Conservation (phyloP, 805 yeast species). For the Yamadazyma kitorensis region DNA sequence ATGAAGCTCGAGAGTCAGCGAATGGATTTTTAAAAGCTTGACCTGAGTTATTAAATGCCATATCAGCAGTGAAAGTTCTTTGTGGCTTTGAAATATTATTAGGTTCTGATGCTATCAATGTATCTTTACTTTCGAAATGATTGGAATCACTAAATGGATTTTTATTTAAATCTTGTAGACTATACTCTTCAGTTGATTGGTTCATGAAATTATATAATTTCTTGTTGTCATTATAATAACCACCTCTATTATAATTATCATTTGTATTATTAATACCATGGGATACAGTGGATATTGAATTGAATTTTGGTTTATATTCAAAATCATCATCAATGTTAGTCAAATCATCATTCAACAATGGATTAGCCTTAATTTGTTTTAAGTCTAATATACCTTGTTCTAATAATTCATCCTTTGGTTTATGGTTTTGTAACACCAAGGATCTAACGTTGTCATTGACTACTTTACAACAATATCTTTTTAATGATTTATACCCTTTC, state of each 20-base stretch:
- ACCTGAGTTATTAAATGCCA: too few relatives aligned
- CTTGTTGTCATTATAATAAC: constrained; percentile 16
- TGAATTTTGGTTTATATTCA: constrained; percentile 7
- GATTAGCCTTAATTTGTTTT: constrained; percentile 23
- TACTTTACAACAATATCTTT: constrained; percentile 58
- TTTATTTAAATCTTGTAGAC: constrained; percentile 7
- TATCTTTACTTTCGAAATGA: constrained; percentile 6
- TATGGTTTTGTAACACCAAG: constrained; percentile 44
- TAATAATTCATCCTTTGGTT: constrained; percentile 31
- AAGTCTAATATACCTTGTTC: constrained; percentile 27
- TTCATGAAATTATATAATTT: constrained; percentile 12
- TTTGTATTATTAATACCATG: background rate
- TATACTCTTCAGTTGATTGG: constrained; percentile 2
- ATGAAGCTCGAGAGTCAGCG: constrained; percentile 1
- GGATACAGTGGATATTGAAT: background rate
- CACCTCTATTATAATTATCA: constrained; percentile 1
- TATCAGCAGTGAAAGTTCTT: constrained; percentile 1
- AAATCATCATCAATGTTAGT: constrained; percentile 8
- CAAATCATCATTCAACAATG: constrained; percentile 19
- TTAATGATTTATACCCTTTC: constrained; percentile 43
- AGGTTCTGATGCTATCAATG: background rate
- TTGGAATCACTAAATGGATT: constrained; percentile 14
- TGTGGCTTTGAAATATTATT: constrained; percentile 2
- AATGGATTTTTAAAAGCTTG: constrained; percentile 3
- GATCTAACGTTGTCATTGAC: constrained; percentile 57